These are phyloP conservation scores for Chytridiales sp. DNA, from an alignment of 371 early-diverging fungal genomes.

Conservation along the genomic window DNA sequence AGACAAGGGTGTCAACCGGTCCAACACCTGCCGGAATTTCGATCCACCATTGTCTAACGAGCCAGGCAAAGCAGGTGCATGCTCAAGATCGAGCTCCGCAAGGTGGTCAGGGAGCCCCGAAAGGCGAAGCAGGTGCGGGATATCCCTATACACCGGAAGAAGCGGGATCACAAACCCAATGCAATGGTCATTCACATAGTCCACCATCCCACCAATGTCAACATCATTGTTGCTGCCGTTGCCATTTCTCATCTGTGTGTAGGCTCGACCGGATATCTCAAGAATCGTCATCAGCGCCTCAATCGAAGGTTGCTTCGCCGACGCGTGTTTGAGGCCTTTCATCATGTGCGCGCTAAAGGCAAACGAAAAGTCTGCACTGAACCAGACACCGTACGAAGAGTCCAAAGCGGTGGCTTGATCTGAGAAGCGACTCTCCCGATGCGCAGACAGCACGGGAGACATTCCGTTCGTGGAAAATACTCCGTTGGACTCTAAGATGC, in stretches of 20 bases:
- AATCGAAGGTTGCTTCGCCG: slow-evolving; percentile 71
- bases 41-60: background rate
- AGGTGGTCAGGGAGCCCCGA: too few relatives aligned
- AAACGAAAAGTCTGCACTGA: slow-evolving; percentile 80
- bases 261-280: slow-evolving; percentile 51
- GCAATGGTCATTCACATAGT: slow-evolving; percentile 59
- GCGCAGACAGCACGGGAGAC: slow-evolving; percentile 64
- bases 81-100: too few relatives aligned
- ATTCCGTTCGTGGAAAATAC: slow-evolving; percentile 70
- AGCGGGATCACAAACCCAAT: slow-evolving; percentile 76
- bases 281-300: slow-evolving; percentile 70
- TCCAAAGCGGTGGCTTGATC: slow-evolving; percentile 63
- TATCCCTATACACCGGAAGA: slow-evolving; percentile 39
- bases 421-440: slow-evolving; percentile 61
- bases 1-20: slow-evolving; percentile 22
- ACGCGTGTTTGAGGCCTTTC: slow-evolving; percentile 73
- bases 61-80: too few relatives aligned
- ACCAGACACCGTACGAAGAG: slow-evolving; percentile 71
- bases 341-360: slow-evolving; percentile 78
- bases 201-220: slow-evolving; percentile 18
- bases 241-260: too few relatives aligned
- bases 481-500: slow-evolving; percentile 70
- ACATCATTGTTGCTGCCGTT: too few relatives aligned
- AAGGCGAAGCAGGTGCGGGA: too few relatives aligned
- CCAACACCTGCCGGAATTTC: slow-evolving; percentile 25